phyloP scores from a whole-genome alignment of 2,329 filamentous ascomycete genomes.

The Tolypocladium endophyticum region DNA sequence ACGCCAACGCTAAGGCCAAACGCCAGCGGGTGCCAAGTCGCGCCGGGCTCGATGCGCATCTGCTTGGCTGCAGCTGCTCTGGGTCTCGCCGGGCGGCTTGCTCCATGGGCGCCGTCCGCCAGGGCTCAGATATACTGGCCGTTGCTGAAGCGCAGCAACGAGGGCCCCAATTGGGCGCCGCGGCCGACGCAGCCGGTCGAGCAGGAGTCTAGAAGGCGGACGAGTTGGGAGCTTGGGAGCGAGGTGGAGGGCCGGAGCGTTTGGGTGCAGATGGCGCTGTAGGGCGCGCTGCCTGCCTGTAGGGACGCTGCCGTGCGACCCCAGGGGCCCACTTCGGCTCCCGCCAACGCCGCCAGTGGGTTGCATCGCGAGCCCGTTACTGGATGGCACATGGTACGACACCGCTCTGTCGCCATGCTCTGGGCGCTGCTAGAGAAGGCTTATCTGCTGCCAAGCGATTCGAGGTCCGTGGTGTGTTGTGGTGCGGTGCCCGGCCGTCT shows the following conservation, averaged over 20 bases:
- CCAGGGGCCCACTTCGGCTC: background rate
- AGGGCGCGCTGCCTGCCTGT: background rate
- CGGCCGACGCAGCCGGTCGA: background rate
- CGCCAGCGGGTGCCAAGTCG: background rate
- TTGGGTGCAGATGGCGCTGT: background rate
- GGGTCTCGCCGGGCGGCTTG: background rate
- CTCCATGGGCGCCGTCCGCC: background rate
- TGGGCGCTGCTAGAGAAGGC: background rate
- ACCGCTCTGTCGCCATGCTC: background rate
- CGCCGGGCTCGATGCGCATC: background rate
- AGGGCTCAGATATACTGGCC: background rate
- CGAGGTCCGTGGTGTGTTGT: background rate
- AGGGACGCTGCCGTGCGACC: background rate
- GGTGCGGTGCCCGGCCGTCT: background rate
- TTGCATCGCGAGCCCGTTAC: background rate
- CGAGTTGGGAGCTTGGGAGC: background rate
- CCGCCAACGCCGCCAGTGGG: background rate
- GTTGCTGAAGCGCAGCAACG: background rate
- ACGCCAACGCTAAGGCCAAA: background rate
- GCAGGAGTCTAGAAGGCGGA: background rate
- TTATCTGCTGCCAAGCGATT: background rate
- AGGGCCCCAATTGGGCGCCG: background rate
- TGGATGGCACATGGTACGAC: background rate
- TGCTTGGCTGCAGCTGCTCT: background rate
- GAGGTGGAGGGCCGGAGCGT: conserved; percentile 1